These are phyloP conservation scores for Torulaspora franciscae DNA, from an alignment of 805 yeast genomes.

Conservation along the genomic window DNA sequence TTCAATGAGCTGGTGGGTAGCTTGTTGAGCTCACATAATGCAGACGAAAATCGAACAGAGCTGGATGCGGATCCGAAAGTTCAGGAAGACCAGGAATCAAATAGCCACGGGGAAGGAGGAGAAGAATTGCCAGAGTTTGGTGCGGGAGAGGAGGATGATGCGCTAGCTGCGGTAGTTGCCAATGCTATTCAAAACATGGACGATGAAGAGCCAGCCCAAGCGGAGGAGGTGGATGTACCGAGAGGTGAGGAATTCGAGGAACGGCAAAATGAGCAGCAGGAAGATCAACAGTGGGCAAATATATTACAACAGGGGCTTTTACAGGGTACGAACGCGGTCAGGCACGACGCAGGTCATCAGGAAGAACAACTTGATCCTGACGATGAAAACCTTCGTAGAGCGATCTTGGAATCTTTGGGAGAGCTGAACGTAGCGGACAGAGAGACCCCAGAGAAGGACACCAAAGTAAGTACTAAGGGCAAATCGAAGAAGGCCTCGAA, in stretches of 20 bases:
- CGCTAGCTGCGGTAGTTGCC: conserved; percentile 38
- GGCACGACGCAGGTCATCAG: conserved; percentile 3
- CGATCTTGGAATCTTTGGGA: conserved; percentile 32
- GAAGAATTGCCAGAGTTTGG: conserved; percentile 24
- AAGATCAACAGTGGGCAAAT: conserved; percentile 32
- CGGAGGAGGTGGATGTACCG: conserved; percentile 2
- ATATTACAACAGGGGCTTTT: conserved; percentile 30
- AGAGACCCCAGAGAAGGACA: conserved; percentile 4
- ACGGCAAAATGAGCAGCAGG: conserved; percentile 12
- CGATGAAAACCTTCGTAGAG: conserved; percentile 33
- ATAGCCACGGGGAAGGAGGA: conserved; percentile 4
- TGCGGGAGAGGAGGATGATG: conserved; percentile 28
- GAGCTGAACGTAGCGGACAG: conserved; percentile 18
- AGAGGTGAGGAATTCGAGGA: conserved; percentile 4
- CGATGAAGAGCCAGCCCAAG: conserved; percentile 5
- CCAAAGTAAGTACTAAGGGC: conserved; percentile 14
- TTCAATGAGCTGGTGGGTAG: conserved; percentile 35
- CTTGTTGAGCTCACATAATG: conserved; percentile 28
- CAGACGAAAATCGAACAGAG: conserved; percentile 4
- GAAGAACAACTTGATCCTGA: conserved; percentile 31
- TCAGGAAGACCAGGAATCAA: neutral
- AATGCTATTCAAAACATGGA: conserved; percentile 36
- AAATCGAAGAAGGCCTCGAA: conserved; percentile 18
- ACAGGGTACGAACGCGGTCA: conserved; percentile 15
- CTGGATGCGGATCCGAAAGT: neutral